A percentile compares a stretch with the other conserved stretches of the same genome.
Conservation (phyloP, 441 rosid genomes). For the Pelargonium fulgidum region DNA sequence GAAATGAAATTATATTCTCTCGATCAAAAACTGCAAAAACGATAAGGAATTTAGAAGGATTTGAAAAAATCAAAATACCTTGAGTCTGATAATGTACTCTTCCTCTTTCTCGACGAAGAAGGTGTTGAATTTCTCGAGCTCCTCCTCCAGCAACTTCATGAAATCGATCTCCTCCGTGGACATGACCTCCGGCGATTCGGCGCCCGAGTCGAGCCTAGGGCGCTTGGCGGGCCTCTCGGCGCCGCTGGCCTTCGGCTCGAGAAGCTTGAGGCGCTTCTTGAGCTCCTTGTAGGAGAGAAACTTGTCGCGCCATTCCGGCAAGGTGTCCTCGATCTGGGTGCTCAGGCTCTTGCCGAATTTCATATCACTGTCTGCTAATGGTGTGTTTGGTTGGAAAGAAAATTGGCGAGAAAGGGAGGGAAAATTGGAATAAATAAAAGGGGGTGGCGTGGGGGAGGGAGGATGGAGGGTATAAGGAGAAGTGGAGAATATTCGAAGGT, state of each 20-base stretch:
- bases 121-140: conserved; percentile 18
- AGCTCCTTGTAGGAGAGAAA: conserved; percentile 77
- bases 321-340: conserved; percentile 52
- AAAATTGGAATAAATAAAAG: not conserved
- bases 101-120: conserved; percentile 22
- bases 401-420: conserved; percentile 11
- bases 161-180: conserved; percentile 24
- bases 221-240: conserved; percentile 40
- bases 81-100: conserved; percentile 16
- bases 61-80: not conserved
- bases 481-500: conserved; percentile 52
- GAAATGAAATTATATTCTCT: too few relatives aligned
- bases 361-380: conserved; percentile 25
- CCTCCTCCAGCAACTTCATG: conserved; percentile 16
- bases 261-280: conserved; percentile 64
- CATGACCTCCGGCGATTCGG: conserved; percentile 32
- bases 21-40: not conserved
- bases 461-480: conserved; percentile 31
- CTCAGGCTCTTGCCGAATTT: conserved; percentile 83
- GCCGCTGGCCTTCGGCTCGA: conserved; percentile 40
- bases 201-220: conserved; percentile 31
- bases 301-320: conserved; percentile 82
- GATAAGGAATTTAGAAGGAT: not conserved
- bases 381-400: conserved; percentile 17
- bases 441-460: not conserved